Evolutionary conservation across 257 asterid species (phyloP).

Genomic region (Misopates orontium): DNA sequence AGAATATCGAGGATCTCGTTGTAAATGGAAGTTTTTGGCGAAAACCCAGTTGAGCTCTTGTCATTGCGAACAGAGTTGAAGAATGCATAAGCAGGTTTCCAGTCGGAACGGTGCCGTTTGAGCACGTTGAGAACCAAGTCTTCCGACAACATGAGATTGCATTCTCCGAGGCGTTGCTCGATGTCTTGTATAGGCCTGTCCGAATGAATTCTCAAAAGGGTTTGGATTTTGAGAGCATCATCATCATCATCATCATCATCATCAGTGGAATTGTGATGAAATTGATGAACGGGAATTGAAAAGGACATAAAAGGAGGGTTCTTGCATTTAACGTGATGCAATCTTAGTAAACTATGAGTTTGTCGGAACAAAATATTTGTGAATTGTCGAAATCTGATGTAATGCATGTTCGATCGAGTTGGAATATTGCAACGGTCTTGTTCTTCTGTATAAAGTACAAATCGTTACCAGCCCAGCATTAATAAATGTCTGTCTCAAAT

Average conservation of each 20-base stretch:
- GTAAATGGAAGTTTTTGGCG: constrained; percentile 40
- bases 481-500: no score
- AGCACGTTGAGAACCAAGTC: constrained; percentile 65
- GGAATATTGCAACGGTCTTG: not conserved
- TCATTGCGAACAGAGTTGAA: constrained; percentile 51
- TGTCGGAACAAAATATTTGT: constrained; percentile 16
- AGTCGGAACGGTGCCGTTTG: constrained; percentile 69
- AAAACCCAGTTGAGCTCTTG: constrained; percentile 23
- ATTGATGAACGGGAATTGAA: constrained; percentile 29
- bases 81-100: constrained; percentile 70
- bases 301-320: constrained; percentile 22
- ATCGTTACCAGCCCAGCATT: no score
- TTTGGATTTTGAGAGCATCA: constrained; percentile 55
- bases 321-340: constrained; percentile 1
- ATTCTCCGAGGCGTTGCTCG: constrained; percentile 42
- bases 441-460: no score
- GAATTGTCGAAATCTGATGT: constrained; percentile 28
- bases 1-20: constrained; percentile 66
- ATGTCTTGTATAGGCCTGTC: constrained; percentile 36
- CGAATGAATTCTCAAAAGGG: constrained; percentile 48
- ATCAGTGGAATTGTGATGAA: constrained; percentile 17
- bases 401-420: constrained; percentile 26
- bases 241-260: constrained; percentile 48
- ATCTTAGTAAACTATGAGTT: constrained; percentile 19
- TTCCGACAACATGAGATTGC: constrained; percentile 41